These are phyloP conservation scores for Coffea humblotiana DNA, from an alignment of 305 asterid genomes.

Conservation along the genomic window DNA sequence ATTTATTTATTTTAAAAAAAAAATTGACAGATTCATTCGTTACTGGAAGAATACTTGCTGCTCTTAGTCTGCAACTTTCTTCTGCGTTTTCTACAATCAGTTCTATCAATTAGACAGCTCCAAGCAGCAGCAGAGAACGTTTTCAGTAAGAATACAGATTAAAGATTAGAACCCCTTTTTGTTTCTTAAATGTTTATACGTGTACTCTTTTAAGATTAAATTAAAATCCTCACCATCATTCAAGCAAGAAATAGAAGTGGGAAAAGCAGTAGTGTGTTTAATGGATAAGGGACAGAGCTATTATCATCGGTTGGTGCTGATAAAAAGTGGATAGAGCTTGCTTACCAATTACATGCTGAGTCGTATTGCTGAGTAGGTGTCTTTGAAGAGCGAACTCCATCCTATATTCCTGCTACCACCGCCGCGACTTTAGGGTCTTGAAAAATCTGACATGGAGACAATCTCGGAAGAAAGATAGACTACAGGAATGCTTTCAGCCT, in stretches of 20 bases:
- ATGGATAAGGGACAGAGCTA: not conserved
- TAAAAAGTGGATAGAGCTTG: conserved; percentile 4
- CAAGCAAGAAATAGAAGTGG: not conserved
- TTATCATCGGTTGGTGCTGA: too few relatives aligned
- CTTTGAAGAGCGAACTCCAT: conserved; percentile 18
- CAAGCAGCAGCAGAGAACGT: not conserved
- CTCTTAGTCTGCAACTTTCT: not conserved
- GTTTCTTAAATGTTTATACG: not conserved
- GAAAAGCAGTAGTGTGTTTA: not conserved
- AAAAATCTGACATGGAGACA: not conserved
- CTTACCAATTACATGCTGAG: not conserved
- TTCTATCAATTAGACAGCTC: not conserved
- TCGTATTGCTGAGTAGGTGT: conserved; percentile 1
- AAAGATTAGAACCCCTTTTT: not conserved
- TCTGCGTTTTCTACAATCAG: not conserved
- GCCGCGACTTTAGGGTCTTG: not conserved
- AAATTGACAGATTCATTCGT: not conserved
- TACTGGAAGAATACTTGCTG: not conserved
- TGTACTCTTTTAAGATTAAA: not conserved
- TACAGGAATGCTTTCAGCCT: conserved; percentile 9
- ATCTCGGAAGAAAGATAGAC: conserved; percentile 11
- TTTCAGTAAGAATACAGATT: not conserved
- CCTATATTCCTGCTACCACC: not conserved
- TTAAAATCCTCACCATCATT: not conserved
- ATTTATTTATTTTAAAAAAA: not conserved